Percentiles rank a stretch among this genome's conserved stretches.
These are phyloP conservation scores for Jamesozyma hellenica DNA, from an alignment of 805 yeast species.

Conservation along the genomic window DNA sequence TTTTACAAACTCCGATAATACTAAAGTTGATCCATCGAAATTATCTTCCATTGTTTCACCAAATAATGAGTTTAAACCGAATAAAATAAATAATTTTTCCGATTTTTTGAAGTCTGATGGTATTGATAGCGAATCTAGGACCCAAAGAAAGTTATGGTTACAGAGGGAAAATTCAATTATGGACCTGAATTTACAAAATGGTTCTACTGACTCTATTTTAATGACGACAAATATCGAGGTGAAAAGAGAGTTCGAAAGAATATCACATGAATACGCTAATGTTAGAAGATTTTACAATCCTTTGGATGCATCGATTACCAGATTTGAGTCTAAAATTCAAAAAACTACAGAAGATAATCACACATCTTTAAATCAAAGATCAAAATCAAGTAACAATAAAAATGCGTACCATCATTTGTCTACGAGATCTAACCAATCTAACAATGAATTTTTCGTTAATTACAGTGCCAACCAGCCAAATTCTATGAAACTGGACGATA, in stretches of 20 bases:
- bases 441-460: constrained; percentile 2
- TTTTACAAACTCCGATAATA: background rate
- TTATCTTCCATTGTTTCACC: background rate
- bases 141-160: constrained; percentile 77
- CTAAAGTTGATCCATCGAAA: background rate
- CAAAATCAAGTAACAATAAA: constrained; percentile 3
- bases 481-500: constrained; percentile 10
- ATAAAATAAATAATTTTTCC: constrained; percentile 30
- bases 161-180: constrained; percentile 66
- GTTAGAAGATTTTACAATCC: constrained; percentile 67
- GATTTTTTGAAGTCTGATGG: constrained; percentile 33
- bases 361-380: background rate
- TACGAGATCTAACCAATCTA: constrained; percentile 1
- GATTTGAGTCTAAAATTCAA: constrained; percentile 31
- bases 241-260: constrained; percentile 68
- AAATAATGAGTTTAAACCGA: background rate
- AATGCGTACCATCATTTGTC: constrained; percentile 1
- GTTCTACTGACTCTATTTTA: constrained; percentile 21
- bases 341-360: background rate
- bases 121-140: constrained; percentile 47
- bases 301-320: constrained; percentile 47
- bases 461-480: constrained; percentile 2
- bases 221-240: constrained; percentile 45
- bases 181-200: constrained; percentile 36
- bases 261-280: constrained; percentile 62